phyloP scores from a whole-genome alignment of 805 yeast species.

The Sugiyamaella qingdaonensis region DNA sequence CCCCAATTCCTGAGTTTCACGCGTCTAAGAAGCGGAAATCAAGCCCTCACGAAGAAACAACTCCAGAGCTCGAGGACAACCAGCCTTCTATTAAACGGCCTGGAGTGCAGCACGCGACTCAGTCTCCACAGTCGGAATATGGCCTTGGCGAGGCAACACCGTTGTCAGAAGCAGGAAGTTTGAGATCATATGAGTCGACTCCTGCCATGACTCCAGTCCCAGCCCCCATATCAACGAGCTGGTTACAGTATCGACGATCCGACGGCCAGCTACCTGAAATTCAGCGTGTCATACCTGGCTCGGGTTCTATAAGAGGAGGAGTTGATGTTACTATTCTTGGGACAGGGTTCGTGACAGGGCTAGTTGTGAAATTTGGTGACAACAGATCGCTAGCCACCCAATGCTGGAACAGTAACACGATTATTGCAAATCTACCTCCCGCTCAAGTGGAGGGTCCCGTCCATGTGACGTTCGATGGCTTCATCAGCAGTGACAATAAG shows the following conservation, averaged over 20 bases:
- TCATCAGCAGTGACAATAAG: slow-evolving; percentile 35
- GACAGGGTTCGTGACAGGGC: slow-evolving; percentile 76
- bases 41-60: not conserved
- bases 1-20: not conserved
- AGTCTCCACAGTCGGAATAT: slow-evolving; percentile 13
- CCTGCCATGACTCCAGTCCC: slow-evolving; percentile 1
- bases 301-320: slow-evolving; percentile 95
- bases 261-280: slow-evolving; percentile 48
- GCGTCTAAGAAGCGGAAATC: slow-evolving; percentile 7
- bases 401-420: slow-evolving; percentile 93
- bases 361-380: slow-evolving; percentile 80
- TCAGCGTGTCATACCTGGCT: slow-evolving; percentile 87
- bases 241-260: not conserved
- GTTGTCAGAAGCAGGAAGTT: not conserved
- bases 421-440: slow-evolving; percentile 92
- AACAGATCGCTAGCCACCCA: slow-evolving; percentile 58
- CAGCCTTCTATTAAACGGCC: not conserved
- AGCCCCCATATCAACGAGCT: not conserved
- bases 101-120: not conserved
- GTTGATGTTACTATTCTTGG: slow-evolving; percentile 91
- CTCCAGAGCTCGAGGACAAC: not conserved
- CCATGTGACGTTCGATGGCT: slow-evolving; percentile 70
- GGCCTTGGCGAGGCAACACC: slow-evolving; percentile 16
- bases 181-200: not conserved
- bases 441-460: slow-evolving; percentile 88